Evolutionary conservation across 805 yeast genomes (phyloP).

Genomic region (Citeromyces nyonsensis): DNA sequence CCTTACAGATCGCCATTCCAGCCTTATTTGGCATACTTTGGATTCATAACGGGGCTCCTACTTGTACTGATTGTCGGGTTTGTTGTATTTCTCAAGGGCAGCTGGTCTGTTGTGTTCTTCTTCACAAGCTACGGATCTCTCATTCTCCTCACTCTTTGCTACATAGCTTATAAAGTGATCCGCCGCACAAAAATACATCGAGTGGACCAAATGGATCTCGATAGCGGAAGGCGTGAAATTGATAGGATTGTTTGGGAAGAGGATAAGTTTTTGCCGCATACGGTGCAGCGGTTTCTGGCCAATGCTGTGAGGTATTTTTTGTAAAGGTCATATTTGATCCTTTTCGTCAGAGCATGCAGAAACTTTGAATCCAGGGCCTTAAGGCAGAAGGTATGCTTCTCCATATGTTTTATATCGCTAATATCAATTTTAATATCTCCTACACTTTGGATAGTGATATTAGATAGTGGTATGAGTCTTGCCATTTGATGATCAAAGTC

Average conservation of each 20-base stretch:
- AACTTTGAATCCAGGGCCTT: too few species aligned
- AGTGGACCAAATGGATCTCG: slow-evolving; percentile 64
- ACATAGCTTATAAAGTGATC: slow-evolving; percentile 32
- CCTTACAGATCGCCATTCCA: slow-evolving; percentile 42
- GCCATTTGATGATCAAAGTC: too few species aligned
- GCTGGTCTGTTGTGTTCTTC: slow-evolving; percentile 34
- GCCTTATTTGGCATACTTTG: slow-evolving; percentile 35
- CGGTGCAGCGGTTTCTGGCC: slow-evolving; percentile 13
- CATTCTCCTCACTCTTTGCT: slow-evolving; percentile 25
- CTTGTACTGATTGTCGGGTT: slow-evolving; percentile 32
- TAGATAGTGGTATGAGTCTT: too few species aligned
- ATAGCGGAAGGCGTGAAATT: slow-evolving; percentile 72
- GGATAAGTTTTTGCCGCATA: slow-evolving; percentile 22
- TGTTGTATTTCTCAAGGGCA: slow-evolving; percentile 28
- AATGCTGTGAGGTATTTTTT: slow-evolving; percentile 6
- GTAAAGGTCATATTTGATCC: too few species aligned
- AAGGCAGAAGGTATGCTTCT: too few species aligned
- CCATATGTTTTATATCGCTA: too few species aligned
- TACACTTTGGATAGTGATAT: too few species aligned
- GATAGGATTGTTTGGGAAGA: slow-evolving; percentile 77
- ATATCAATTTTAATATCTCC: too few species aligned
- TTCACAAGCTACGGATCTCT: slow-evolving; percentile 39
- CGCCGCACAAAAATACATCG: slow-evolving; percentile 53
- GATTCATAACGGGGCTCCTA: slow-evolving; percentile 23
- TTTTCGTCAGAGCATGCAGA: too few species aligned